These are phyloP conservation scores for Globisporangium mamillatum DNA, from an alignment of 352 stramenopile genomes.

Conservation along the genomic window DNA sequence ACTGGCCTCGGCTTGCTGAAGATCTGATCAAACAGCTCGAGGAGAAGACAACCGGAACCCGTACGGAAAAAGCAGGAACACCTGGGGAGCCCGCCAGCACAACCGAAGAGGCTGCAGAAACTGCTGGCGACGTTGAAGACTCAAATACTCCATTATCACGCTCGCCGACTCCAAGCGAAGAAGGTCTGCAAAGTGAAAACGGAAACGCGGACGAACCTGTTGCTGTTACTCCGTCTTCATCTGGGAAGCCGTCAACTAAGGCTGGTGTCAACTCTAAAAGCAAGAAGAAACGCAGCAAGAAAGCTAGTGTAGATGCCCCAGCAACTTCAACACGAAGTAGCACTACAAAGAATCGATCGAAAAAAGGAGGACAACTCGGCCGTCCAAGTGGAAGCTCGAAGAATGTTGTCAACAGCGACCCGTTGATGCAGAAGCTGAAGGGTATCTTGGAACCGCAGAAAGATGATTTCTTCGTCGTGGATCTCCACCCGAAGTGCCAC, in stretches of 20 bases:
- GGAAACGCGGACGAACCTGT: slow-evolving; percentile 12
- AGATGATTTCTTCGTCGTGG: slow-evolving; percentile 98
- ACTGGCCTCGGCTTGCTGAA: slow-evolving; percentile 97
- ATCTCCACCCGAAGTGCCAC: slow-evolving; percentile 89
- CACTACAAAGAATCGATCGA: slow-evolving; percentile 66
- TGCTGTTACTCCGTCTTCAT: slow-evolving; percentile 15
- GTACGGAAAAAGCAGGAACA: slow-evolving; percentile 24
- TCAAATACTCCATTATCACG: slow-evolving; percentile 40
- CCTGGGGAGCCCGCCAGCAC: slow-evolving; percentile 2
- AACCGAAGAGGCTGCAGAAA: slow-evolving; percentile 18
- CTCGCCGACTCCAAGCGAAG: slow-evolving; percentile 52
- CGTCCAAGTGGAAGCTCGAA: slow-evolving; percentile 55
- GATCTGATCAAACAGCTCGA: slow-evolving; percentile 99
- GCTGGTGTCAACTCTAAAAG: slow-evolving; percentile 35
- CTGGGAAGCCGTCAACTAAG: slow-evolving; percentile 24
- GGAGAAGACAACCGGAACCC: slow-evolving; percentile 75
- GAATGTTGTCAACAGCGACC: slow-evolving; percentile 86
- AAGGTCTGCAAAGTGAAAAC: slow-evolving; percentile 28
- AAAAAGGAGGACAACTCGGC: slow-evolving; percentile 45
- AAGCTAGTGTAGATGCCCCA: slow-evolving; percentile 54
- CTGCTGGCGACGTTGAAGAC: slow-evolving; percentile 22
- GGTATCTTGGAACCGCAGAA: slow-evolving; percentile 98
- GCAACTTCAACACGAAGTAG: slow-evolving; percentile 52
- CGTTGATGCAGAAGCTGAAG: slow-evolving; percentile 97
- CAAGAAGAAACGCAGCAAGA: slow-evolving; percentile 83